Conservation (phyloP, 225 moss, liverwort and hornwort genomes). For the Pseudisothecium myosuroides region DNA sequence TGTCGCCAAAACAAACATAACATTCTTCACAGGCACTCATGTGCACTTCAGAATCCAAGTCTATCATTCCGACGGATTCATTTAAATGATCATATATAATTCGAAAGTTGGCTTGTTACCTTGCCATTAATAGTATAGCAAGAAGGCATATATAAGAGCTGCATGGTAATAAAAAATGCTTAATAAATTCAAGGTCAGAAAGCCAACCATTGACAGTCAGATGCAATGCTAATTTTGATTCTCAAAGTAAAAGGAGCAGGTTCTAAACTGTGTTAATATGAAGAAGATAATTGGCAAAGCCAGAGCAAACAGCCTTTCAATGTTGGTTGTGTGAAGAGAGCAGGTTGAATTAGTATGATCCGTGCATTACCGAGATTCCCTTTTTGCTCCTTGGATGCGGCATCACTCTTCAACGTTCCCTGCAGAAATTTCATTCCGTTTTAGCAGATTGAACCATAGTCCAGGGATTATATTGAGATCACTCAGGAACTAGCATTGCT, state of each 20-base stretch:
- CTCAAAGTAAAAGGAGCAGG: not conserved
- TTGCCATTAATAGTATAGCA: not conserved
- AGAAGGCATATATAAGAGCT: not conserved
- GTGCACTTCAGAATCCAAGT: not conserved
- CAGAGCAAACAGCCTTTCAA: not conserved
- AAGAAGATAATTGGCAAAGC: not conserved
- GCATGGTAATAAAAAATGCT: no score
- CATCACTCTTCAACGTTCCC: conserved; percentile 22
- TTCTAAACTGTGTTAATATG: not conserved
- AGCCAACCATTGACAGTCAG: not conserved
- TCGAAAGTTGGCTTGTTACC: not conserved
- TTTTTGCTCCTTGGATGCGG: conserved; percentile 6
- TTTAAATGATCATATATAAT: not conserved
- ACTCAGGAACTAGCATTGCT: not conserved
- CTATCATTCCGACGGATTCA: not conserved
- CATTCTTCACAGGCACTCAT: not conserved
- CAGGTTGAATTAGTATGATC: not conserved
- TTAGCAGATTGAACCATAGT: not conserved
- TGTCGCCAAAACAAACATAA: not conserved
- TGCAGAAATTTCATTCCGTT: not conserved
- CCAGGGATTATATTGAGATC: not conserved
- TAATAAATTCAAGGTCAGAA: not conserved
- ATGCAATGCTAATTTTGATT: not conserved
- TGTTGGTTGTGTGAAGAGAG: not conserved
- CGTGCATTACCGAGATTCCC: conserved; percentile 2